These are phyloP conservation scores for Baeospora myosura DNA, from an alignment of 1,284 basidiomycete species.

Conservation along the genomic window DNA sequence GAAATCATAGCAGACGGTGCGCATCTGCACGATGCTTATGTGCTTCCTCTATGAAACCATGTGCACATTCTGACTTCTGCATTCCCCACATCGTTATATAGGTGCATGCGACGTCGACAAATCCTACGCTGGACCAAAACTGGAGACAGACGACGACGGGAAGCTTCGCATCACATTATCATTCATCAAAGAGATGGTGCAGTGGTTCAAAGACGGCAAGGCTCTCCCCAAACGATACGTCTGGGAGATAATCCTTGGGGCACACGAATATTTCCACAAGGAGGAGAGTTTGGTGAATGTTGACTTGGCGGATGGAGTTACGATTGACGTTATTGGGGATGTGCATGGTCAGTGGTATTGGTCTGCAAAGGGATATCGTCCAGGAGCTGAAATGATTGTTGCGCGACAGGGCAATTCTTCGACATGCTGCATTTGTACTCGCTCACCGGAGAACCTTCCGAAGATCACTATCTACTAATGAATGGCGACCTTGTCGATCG, in stretches of 20 bases:
- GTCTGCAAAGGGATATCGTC: no score
- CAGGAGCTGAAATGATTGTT: no score
- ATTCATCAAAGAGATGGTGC: slow-evolving; percentile 84
- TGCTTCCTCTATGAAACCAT: neutral
- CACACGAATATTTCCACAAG: slow-evolving; percentile 66
- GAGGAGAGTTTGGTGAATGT: slow-evolving; percentile 84
- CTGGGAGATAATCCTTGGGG: slow-evolving; percentile 94
- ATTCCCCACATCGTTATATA: slow-evolving; percentile 26
- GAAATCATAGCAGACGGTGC: slow-evolving; percentile 77
- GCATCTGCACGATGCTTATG: neutral
- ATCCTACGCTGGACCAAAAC: slow-evolving; percentile 61
- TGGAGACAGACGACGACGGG: slow-evolving; percentile 47
- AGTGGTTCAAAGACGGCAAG: slow-evolving; percentile 90
- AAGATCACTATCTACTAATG: slow-evolving; percentile 83
- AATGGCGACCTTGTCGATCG: slow-evolving; percentile 97
- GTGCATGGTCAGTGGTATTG: slow-evolving; percentile 72
- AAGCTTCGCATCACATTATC: slow-evolving; percentile 67
- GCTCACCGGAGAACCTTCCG: slow-evolving; percentile 78
- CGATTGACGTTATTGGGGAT: slow-evolving; percentile 88
- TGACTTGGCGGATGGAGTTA: slow-evolving; percentile 70
- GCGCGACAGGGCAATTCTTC: slow-evolving; percentile 90
- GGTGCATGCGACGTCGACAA: slow-evolving; percentile 70
- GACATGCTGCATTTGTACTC: slow-evolving; percentile 86
- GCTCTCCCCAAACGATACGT: slow-evolving; percentile 80
- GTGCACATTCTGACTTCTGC: neutral